Conservation (phyloP, 164 flowering plant species). For the Stephania cephalantha region DNA sequence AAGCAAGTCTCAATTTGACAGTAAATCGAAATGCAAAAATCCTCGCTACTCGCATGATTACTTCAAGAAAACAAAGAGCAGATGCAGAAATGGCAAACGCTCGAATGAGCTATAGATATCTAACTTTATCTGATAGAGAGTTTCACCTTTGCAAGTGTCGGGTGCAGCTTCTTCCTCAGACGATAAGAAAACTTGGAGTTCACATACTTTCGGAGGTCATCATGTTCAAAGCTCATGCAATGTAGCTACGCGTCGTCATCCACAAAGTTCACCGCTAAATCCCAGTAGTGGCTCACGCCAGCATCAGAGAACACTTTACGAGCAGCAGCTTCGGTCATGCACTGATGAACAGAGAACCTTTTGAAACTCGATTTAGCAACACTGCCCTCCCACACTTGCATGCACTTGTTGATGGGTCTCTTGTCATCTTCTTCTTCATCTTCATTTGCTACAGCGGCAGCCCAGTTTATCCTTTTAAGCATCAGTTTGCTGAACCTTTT, state of each 20-base stretch:
- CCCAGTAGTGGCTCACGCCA: constrained; percentile 95
- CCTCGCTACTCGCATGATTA: neutral
- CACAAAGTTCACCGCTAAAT: constrained; percentile 53
- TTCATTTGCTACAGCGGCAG: constrained; percentile 45
- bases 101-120: neutral
- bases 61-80: no score
- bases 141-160: neutral
- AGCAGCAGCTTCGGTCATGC: constrained; percentile 90
- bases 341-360: constrained; percentile 67
- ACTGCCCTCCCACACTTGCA: constrained; percentile 92
- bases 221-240: neutral
- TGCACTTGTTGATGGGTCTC: constrained; percentile 60
- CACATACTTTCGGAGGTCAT: no score
- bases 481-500: constrained; percentile 87
- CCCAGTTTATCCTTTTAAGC: constrained; percentile 91
- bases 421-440: constrained; percentile 39
- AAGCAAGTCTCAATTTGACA: neutral
- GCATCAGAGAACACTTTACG: constrained; percentile 75
- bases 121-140: neutral
- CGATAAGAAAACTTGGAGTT: no score
- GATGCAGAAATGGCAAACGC: neutral
- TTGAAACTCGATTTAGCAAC: constrained; percentile 61
- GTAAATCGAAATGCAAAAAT: neutral
- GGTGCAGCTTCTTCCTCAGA: neutral
- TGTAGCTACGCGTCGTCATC: constrained; percentile 30